Percentiles rank a stretch among this genome's conserved stretches.
Conservation (phyloP, 169 alveolate species). For the Eimeria falciformis region DNA sequence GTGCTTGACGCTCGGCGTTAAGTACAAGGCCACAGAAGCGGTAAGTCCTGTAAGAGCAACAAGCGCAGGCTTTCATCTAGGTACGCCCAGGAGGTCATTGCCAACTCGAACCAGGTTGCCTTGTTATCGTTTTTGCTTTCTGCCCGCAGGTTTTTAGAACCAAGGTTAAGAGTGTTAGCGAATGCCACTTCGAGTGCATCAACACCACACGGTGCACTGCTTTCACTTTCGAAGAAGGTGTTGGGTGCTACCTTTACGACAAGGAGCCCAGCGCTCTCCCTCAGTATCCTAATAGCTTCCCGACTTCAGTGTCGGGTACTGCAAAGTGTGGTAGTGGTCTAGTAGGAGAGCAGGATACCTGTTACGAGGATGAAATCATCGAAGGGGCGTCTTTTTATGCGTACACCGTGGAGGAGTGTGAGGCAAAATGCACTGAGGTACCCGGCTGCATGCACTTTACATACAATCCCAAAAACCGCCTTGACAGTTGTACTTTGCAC, state of each 20-base stretch:
- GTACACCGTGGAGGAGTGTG: background rate
- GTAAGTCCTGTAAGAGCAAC: background rate
- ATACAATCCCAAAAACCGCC: background rate
- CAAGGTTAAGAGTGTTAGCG: background rate
- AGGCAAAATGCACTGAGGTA: background rate
- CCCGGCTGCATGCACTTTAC: constrained; percentile 8
- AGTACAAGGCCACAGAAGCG: background rate
- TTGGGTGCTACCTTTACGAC: background rate
- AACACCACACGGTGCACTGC: background rate
- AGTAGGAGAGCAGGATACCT: background rate
- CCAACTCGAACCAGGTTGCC: background rate
- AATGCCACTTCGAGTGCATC: constrained; percentile 1
- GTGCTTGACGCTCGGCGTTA: background rate
- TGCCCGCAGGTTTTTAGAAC: background rate
- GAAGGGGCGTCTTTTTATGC: background rate
- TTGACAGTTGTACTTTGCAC: background rate
- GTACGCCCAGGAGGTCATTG: background rate
- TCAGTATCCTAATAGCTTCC: background rate
- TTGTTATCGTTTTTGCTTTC: background rate
- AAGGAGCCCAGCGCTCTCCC: background rate
- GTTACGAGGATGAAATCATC: background rate
- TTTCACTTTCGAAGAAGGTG: background rate
- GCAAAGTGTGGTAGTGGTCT: background rate
- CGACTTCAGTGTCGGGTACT: background rate
- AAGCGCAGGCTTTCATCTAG: background rate